Evolutionary conservation across 805 yeast genomes (phyloP).

Genomic region (Priceomyces fermenticarens): DNA sequence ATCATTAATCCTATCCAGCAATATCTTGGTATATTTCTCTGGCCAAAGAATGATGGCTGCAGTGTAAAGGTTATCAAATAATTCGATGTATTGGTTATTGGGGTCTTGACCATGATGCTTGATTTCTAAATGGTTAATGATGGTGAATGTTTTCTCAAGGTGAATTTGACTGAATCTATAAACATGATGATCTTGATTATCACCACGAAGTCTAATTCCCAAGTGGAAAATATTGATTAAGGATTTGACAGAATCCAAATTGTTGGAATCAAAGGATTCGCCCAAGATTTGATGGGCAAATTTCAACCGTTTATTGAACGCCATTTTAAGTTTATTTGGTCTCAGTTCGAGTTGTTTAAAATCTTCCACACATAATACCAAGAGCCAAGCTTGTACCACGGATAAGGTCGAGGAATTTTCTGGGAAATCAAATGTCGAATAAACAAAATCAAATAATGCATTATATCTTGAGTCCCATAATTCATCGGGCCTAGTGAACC

Average conservation of each 20-base stretch:
- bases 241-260: slow-evolving; percentile 33
- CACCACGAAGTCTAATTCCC: slow-evolving; percentile 27
- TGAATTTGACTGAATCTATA: slow-evolving; percentile 25
- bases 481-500: slow-evolving; percentile 17
- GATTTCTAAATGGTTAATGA: slow-evolving; percentile 15
- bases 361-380: slow-evolving; percentile 32
- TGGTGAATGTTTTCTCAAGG: slow-evolving; percentile 29
- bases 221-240: slow-evolving; percentile 33
- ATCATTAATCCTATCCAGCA: slow-evolving; percentile 21
- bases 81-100: slow-evolving; percentile 16
- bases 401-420: slow-evolving; percentile 14
- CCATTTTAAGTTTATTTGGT: slow-evolving; percentile 28
- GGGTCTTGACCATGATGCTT: slow-evolving; percentile 12
- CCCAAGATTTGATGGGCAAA: slow-evolving; percentile 26
- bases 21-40: slow-evolving; percentile 21
- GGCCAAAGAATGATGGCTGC: slow-evolving; percentile 37
- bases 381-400: slow-evolving; percentile 30
- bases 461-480: slow-evolving; percentile 23
- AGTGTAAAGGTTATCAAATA: slow-evolving; percentile 26
- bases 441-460: slow-evolving; percentile 30
- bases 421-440: slow-evolving; percentile 27
- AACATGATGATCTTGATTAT: slow-evolving; percentile 21
- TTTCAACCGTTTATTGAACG: slow-evolving; percentile 35
- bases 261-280: slow-evolving; percentile 24
- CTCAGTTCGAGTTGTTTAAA: slow-evolving; percentile 28